Evolutionary conservation across 1,284 basidiomycete genomes (phyloP), one percentile per base, ranked within the genome.

Genomic region (Trametes sp.): DNA sequence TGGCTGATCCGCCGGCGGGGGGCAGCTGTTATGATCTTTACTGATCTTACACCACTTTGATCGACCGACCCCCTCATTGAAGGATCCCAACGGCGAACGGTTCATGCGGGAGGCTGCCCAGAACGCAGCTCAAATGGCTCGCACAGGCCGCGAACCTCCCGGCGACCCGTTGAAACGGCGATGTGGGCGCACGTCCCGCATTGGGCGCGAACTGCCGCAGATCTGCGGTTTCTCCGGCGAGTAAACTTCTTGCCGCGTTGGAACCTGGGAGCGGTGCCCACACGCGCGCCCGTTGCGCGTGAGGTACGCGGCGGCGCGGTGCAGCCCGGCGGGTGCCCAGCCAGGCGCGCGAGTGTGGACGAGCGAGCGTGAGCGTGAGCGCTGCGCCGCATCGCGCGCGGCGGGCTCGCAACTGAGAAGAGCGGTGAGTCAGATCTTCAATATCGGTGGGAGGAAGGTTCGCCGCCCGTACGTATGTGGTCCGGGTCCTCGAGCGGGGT

Each of bases 191-290:
- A n/a, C 29, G 48, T 21, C 6, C 48, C 51, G n/a, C 23, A 26
- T 53, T 14, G 8, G 51, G 35, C 14, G 23, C 51, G 35, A 36
- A 38, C 23, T 6, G 33, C 35, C 51, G 35, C 33, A 28, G 35
- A 38, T 38, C 21, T 24, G 29, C 44, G 36, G 54, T 56, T 57
- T 57, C 64, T 41, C 61, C 64, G 64, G 64, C 21, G 36, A 66
- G 64, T 57, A 54, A 60, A 60, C 38, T 42, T 44, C 33, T 62
- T 46, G 55, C 64, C 64, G 61, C 58, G 14, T 11, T 41, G 33
- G 14, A 45, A 54, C 28, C 28, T 26, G 42, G 44, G 29, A 48
- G 52, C 52, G n/a, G 52, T 44, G 41, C n/a, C 28, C 19, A 28
- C 23, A 42, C 52, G 8, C 9, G 28, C 38, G 50, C 35, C 38